phyloP scores from a whole-genome alignment of 2,329 filamentous ascomycete species.

The Metarhizium guizhouense region DNA sequence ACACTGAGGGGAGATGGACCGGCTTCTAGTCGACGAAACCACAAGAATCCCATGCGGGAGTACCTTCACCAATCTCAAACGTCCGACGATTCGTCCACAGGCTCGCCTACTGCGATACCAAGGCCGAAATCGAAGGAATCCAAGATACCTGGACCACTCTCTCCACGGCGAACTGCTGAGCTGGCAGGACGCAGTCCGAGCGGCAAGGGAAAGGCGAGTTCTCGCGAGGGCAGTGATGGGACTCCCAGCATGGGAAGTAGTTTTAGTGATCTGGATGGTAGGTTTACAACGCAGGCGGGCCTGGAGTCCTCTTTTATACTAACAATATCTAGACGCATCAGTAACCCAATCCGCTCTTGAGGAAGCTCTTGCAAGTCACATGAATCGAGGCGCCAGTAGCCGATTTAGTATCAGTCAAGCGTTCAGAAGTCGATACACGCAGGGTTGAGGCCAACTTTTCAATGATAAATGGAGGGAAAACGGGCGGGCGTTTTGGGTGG shows the following conservation, averaged over 20 bases:
- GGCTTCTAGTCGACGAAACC: slow-evolving; percentile 21
- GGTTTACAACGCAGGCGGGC: slow-evolving; percentile 2
- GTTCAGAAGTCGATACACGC: slow-evolving; percentile 52
- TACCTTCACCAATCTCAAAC: slow-evolving; percentile 41
- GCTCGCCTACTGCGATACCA: slow-evolving; percentile 30
- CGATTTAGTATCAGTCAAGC: slow-evolving; percentile 62
- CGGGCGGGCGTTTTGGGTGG: neutral
- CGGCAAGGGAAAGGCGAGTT: slow-evolving; percentile 38
- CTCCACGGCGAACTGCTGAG: slow-evolving; percentile 51
- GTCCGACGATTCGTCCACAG: slow-evolving; percentile 55
- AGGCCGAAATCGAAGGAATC: slow-evolving; percentile 22
- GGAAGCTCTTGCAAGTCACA: slow-evolving; percentile 58
- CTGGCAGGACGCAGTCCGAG: slow-evolving; percentile 45
- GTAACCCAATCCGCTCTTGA: slow-evolving; percentile 75
- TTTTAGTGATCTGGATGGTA: slow-evolving; percentile 77
- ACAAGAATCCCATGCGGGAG: slow-evolving; percentile 21
- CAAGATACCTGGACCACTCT: slow-evolving; percentile 37
- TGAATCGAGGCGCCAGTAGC: slow-evolving; percentile 26
- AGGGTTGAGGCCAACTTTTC: slow-evolving; percentile 21
- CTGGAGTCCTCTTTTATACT: neutral
- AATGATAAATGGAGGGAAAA: neutral
- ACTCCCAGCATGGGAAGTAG: slow-evolving; percentile 77
- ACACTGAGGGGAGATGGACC: slow-evolving; percentile 40
- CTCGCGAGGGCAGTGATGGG: slow-evolving; percentile 59
- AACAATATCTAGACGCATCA: slow-evolving; percentile 51